A percentile compares a stretch with the other conserved stretches of the same genome.
phyloP scores from a whole-genome alignment of 805 yeast species.

The Zygosaccharomyces gambellarensis region DNA sequence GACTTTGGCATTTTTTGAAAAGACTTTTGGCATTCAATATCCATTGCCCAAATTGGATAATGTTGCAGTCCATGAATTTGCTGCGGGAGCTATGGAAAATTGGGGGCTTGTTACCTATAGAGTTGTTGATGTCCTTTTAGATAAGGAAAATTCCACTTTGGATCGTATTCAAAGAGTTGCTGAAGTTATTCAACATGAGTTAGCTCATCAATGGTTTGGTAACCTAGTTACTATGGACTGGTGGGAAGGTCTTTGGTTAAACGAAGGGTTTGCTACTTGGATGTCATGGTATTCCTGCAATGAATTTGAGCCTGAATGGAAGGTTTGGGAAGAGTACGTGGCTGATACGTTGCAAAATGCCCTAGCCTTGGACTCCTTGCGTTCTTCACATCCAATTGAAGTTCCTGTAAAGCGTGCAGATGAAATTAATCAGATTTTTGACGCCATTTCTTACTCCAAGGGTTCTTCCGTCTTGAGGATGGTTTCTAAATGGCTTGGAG shows the following conservation, averaged over 20 bases:
- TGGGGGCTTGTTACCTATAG: slow-evolving; percentile 78
- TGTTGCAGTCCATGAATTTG: slow-evolving; percentile 77
- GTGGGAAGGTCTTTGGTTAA: slow-evolving; percentile 89
- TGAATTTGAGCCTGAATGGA: slow-evolving; percentile 75
- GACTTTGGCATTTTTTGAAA: slow-evolving; percentile 67
- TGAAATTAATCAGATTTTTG: slow-evolving; percentile 80
- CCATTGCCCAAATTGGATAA: slow-evolving; percentile 78
- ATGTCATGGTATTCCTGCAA: slow-evolving; percentile 84
- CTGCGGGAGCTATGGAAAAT: slow-evolving; percentile 89
- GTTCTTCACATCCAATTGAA: slow-evolving; percentile 82
- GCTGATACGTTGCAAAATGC: slow-evolving; percentile 73
- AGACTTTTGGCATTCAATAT: slow-evolving; percentile 68
- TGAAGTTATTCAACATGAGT: slow-evolving; percentile 82
- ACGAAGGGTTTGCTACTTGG: slow-evolving; percentile 89
- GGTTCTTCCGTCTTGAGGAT: slow-evolving; percentile 76
- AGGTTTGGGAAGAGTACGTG: slow-evolving; percentile 80
- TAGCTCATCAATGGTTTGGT: slow-evolving; percentile 93
- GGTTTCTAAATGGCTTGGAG: slow-evolving; percentile 78
- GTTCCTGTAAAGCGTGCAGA: slow-evolving; percentile 75
- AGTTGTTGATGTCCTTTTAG: slow-evolving; percentile 67
- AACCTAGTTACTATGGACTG: slow-evolving; percentile 86
- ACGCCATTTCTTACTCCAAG: slow-evolving; percentile 76
- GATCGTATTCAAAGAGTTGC: slow-evolving; percentile 69
- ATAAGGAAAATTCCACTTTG: slow-evolving; percentile 62
- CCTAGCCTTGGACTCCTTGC: slow-evolving; percentile 66